Evolutionary conservation across 768 basidiomycete genomes (phyloP).

Genomic region (Dentipellis fragilis): DNA sequence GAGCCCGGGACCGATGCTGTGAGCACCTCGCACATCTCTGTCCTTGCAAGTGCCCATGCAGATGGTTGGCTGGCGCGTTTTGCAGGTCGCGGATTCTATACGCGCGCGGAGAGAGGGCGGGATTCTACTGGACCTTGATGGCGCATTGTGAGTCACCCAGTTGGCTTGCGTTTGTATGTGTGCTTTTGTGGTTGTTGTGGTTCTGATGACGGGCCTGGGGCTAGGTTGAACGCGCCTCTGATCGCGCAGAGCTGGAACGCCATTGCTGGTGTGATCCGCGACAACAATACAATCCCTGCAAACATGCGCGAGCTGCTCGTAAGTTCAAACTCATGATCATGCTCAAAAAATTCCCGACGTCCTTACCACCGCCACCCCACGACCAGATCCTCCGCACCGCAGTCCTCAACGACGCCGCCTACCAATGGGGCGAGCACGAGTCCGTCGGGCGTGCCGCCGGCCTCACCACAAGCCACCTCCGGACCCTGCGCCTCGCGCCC

Average conservation of each 20-base stretch:
- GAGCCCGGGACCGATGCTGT: slow-evolving; percentile 16
- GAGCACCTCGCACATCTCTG: background rate
- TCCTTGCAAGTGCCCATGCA: too few relatives aligned
- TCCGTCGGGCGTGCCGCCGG: slow-evolving; percentile 22
- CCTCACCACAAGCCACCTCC: slow-evolving; percentile 22
- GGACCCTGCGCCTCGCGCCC: slow-evolving; percentile 18
- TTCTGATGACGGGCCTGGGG: too few relatives aligned
- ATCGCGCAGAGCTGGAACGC: slow-evolving; percentile 24
- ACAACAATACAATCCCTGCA: slow-evolving; percentile 15
- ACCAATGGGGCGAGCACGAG: slow-evolving; percentile 21
- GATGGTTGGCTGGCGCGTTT: too few relatives aligned
- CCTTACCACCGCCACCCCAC: too few relatives aligned
- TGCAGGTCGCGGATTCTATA: slow-evolving; percentile 18
- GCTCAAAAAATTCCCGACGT: background rate
- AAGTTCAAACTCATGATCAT: slow-evolving; percentile 2
- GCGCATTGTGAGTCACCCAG: slow-evolving; percentile 23
- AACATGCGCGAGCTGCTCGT: slow-evolving; percentile 29
- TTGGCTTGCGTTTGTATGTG: background rate
- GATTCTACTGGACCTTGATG: slow-evolving; percentile 29
- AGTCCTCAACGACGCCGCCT: slow-evolving; percentile 18
- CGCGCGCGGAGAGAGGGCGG: slow-evolving; percentile 25
- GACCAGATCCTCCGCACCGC: slow-evolving; percentile 20
- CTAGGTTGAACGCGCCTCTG: slow-evolving; percentile 12
- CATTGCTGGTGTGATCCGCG: slow-evolving; percentile 21
- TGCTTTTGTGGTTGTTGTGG: background rate